Evolutionary conservation across 2,329 filamentous ascomycete genomes (phyloP), one percentile per base, ranked within the genome.

Genomic region (Septoria petroselini): DNA sequence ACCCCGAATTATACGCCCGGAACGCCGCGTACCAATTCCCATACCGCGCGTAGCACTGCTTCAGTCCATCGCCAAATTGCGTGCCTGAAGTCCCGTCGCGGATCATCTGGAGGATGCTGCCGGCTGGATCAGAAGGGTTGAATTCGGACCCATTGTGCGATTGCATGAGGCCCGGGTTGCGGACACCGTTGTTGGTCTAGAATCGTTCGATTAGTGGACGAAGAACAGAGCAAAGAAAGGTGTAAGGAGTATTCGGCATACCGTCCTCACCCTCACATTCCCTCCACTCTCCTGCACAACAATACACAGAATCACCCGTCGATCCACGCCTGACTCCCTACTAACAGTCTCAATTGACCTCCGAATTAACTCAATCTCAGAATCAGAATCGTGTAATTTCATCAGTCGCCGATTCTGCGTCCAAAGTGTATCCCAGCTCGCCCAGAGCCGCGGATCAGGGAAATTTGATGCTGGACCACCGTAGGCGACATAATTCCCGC

Each of bases 111-210:
- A 23, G 19, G 31, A 55, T 55, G 9, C 50, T 69, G 66, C 50
- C 65, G 64, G 30, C 25, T 11, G 43, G 25, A 7, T 49, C 25
- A 4, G 38, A 27, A 8, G 47, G 29, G 23, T 60, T 62, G 40
- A 51, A 63, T 9, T 61, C 62, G 0, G 58, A 58, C 19, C 73
- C 71, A 39, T 70, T 63, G 58, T 71, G 72, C 11, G 62, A 64
- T 60, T 76, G 74, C 70, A 76, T 73, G 30, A 76, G 59, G 7
- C 73, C 74, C 2, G 73, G 73, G 58, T 76, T 76, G 38, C 58
- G 57, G 53, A 70, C 65, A 42, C 67, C 67, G 45, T 59, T 58
- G 54, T 68, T 65, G 0, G 70, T 71, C 46, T 46, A 6, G 14
- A 5, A 71, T 3, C 11, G 17, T 14, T 8, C 34, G 1, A 42